Evolutionary conservation across 2,329 filamentous ascomycete genomes (phyloP).

Genomic region (Cladosporium sp.): DNA sequence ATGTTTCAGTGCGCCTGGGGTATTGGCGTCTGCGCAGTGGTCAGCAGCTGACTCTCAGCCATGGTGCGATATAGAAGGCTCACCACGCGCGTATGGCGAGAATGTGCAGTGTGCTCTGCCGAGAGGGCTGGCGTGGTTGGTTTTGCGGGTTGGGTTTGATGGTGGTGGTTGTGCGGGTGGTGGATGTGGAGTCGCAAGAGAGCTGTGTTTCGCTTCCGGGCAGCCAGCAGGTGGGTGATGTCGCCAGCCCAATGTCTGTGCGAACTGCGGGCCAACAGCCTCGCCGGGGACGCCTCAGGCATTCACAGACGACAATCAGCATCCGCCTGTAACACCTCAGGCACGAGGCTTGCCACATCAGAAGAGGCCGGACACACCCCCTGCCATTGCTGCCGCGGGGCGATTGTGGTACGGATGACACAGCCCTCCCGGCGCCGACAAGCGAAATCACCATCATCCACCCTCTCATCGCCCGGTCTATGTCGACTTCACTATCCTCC

Average conservation of each 20-base stretch:
- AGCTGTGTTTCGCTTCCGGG: not conserved
- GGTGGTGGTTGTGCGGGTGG: not conserved
- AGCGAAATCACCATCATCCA: too few species aligned
- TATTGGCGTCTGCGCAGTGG: slow-evolving; percentile 1
- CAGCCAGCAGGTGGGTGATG: too few species aligned
- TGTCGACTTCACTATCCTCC: too few species aligned
- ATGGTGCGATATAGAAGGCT: not conserved
- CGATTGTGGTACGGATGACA: too few species aligned
- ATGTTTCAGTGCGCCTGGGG: not conserved
- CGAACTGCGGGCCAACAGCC: too few species aligned
- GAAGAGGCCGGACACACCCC: too few species aligned
- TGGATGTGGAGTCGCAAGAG: not conserved
- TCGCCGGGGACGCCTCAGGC: not conserved
- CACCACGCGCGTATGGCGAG: slow-evolving; percentile 2
- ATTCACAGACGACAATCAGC: not conserved
- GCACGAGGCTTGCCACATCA: too few species aligned
- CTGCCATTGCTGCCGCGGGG: too few species aligned
- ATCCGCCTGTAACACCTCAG: too few species aligned
- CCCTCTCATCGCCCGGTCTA: too few species aligned
- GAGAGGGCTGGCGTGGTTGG: not conserved
- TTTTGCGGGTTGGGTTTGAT: not conserved
- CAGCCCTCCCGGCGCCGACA: too few species aligned
- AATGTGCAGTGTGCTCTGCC: not conserved
- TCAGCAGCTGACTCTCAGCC: not conserved
- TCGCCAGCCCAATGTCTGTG: too few species aligned